Evolutionary conservation across 2,329 filamentous ascomycete genomes (phyloP).

Genomic region (Tolypocladium album): DNA sequence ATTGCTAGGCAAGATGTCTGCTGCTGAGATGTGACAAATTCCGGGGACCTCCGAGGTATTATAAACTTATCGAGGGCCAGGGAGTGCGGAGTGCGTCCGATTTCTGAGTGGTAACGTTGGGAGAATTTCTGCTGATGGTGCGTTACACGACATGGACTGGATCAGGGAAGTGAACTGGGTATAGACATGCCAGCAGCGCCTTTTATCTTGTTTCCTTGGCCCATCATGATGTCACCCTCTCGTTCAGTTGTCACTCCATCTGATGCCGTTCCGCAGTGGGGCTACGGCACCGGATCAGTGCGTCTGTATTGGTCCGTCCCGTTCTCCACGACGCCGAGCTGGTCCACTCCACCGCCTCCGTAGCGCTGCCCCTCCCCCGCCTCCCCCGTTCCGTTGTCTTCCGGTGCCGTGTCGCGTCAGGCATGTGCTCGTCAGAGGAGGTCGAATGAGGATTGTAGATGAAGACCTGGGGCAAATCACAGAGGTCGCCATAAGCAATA

Average conservation of each 20-base stretch:
- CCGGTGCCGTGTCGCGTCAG: not conserved
- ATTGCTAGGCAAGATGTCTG: not conserved
- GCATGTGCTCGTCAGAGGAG: not conserved
- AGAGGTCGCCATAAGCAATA: not conserved
- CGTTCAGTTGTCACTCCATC: not conserved
- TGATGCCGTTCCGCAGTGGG: not conserved
- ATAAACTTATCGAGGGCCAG: not conserved
- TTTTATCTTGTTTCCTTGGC: not conserved
- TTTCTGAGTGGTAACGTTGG: not conserved
- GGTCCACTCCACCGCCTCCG: constrained; percentile 4
- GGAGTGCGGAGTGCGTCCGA: not conserved
- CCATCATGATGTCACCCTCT: not conserved
- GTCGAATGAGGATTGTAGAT: not conserved
- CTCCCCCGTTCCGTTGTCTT: constrained; percentile 2
- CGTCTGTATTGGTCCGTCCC: not conserved
- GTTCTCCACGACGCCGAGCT: constrained; percentile 7
- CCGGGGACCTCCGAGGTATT: not conserved
- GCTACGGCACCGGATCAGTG: not conserved
- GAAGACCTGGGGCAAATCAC: not conserved
- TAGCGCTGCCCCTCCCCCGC: constrained; percentile 1
- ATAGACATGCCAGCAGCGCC: not conserved
- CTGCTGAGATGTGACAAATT: not conserved
- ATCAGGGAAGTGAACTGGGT: not conserved
- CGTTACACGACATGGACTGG: not conserved
- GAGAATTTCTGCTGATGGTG: not conserved